Base-by-base conservation (phyloP, 2,329 filamentous ascomycete species). In the Hymenoscyphus occultus region DNA sequence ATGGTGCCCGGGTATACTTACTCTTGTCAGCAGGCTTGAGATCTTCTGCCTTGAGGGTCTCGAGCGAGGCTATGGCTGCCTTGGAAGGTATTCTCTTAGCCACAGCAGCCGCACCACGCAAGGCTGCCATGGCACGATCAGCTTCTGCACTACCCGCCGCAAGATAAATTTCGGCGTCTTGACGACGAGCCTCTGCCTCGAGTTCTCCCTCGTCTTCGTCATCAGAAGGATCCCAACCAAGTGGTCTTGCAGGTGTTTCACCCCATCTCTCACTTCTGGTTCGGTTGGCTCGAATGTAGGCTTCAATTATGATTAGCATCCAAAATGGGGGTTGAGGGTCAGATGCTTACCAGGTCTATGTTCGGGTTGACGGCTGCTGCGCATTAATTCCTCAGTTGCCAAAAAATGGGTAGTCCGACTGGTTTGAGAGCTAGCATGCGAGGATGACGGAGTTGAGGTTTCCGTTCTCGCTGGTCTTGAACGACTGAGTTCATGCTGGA, bases 31-130 rank as follows among this genome's bases (percentile, higher is more conserved):
- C 68, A 48, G 68, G 68, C 48, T 67, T 61, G 14, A 76, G 61
- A 35, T 71, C 71, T 19, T 71, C 64, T 6, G 71, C n/a, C 13
- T 74, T 71, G 12, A 76, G 61, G 12, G 62, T 65, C 56, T 74
- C 71, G 9, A 76, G 68, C n/a, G 72, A 70, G 19, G 67, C 70
- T 35, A 76, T 63, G 56, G 71, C 70, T 35, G 69, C 67, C 60
- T 71, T 73, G 9, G 73, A 73, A 10, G 72, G 69, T 4, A 75
- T 66, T 39, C 65, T 71, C 54, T 75, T 75, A 7, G 61, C 60
- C 12, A 63, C 59, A 12, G 67, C 67, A n/a, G 71, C 32, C 14
- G 63, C 62, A 48, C 68, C 71, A 64, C 71, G 67, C 22, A 74
- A 59, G 28, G 64, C 65, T 45, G 71, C 65, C 59, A 72, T 57